Conservation (phyloP, 1,284 basidiomycete genomes). For the Malassezia yamatoensis region DNA sequence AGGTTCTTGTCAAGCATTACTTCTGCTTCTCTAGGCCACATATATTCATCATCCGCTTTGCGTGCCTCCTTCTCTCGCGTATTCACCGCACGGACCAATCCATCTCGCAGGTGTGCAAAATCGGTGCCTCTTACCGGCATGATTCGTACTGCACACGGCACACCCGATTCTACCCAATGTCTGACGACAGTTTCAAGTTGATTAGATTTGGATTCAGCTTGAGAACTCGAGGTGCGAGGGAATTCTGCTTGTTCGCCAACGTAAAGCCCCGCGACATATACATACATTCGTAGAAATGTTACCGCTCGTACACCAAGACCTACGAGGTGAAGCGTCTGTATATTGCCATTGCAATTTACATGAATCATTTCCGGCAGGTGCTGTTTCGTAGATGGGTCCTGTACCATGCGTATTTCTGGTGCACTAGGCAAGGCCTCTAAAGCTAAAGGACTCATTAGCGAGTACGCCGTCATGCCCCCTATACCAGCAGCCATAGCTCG, state of each 20-base stretch:
- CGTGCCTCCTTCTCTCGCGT: constrained; percentile 56
- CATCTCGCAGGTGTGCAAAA: constrained; percentile 71
- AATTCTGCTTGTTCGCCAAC: constrained; percentile 46
- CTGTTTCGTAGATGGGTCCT: constrained; percentile 6
- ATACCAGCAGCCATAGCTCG: background rate
- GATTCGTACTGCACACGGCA: constrained; percentile 25
- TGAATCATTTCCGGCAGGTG: background rate
- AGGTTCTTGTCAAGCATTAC: background rate
- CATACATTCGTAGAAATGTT: constrained; percentile 66
- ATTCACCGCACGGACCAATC: constrained; percentile 64
- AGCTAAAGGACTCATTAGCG: background rate
- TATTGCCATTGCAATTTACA: background rate
- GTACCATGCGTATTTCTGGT: background rate
- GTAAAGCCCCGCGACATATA: constrained; percentile 77
- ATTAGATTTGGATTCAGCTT: background rate
- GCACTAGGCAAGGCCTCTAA: background rate
- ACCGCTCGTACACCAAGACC: constrained; percentile 75
- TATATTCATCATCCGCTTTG: background rate
- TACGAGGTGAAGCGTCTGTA: constrained; percentile 55
- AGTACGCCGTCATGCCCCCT: background rate
- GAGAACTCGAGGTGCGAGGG: background rate
- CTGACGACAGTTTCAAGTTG: constrained; percentile 20
- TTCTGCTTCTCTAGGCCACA: background rate
- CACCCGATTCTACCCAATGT: constrained; percentile 23
- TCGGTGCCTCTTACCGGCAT: constrained; percentile 72